Conservation (phyloP, 129 eudicot genomes). For the Centrapalus pauciflorus region DNA sequence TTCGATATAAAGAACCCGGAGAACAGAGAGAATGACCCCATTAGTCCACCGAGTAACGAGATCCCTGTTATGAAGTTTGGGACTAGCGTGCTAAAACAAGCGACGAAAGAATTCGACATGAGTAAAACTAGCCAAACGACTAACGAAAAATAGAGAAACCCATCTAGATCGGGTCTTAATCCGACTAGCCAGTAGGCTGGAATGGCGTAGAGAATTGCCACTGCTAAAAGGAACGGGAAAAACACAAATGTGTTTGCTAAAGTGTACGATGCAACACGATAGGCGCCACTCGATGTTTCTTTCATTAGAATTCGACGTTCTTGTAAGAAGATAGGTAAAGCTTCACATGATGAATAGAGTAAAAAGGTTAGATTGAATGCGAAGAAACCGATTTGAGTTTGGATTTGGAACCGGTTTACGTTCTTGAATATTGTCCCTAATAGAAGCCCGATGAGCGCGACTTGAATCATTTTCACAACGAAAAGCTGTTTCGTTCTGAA, state of each 20-base stretch:
- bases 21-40: conserved; percentile 79
- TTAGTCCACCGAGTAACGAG: conserved; percentile 47
- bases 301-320: conserved; percentile 53
- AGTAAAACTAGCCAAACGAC: conserved; percentile 65
- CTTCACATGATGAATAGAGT: conserved; percentile 67
- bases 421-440: conserved; percentile 52
- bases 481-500: conserved; percentile 59
- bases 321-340: conserved; percentile 70
- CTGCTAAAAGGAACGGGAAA: conserved; percentile 54
- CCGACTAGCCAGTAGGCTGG: conserved; percentile 77
- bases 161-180: conserved; percentile 42
- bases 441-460: conserved; percentile 42
- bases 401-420: conserved; percentile 28
- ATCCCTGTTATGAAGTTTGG: conserved; percentile 62
- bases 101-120: conserved; percentile 65
- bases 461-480: conserved; percentile 39
- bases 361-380: conserved; percentile 66
- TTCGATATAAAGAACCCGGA: conserved; percentile 73
- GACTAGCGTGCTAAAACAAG: conserved; percentile 52
- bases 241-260: conserved; percentile 57
- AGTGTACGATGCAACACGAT: conserved; percentile 49
- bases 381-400: conserved; percentile 64
- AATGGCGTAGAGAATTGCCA: conserved; percentile 43
- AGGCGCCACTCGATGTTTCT: conserved; percentile 67
- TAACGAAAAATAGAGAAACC: conserved; percentile 56